Evolutionary conservation across 495 filamentous ascomycete species (phyloP).

Genomic region (Lichina pygmaea): DNA sequence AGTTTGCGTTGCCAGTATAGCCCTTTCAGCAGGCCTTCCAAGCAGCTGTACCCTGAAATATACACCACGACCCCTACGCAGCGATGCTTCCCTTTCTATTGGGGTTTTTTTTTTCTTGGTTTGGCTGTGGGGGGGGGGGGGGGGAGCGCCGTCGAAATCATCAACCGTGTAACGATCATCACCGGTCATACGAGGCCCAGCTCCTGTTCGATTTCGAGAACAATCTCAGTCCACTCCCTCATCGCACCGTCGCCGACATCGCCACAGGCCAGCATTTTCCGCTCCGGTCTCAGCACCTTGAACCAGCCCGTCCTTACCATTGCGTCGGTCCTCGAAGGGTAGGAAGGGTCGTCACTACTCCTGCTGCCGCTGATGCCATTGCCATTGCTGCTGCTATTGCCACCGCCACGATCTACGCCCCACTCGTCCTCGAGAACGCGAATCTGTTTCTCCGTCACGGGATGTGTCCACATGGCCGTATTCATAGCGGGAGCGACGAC

Average conservation of each 20-base stretch:
- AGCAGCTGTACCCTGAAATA: too few relatives aligned
- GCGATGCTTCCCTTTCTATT: too few relatives aligned
- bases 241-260: conserved; percentile 53
- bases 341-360: too few relatives aligned
- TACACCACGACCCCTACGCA: too few relatives aligned
- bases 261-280: conserved; percentile 60
- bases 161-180: too few relatives aligned
- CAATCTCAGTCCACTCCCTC: conserved; percentile 50
- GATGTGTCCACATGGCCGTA: conserved; percentile 75
- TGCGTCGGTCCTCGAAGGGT: conserved; percentile 1
- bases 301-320: conserved; percentile 32
- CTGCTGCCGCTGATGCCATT: too few relatives aligned
- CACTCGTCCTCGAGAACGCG: conserved; percentile 44
- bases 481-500: conserved; percentile 61
- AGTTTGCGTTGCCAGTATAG: too few relatives aligned
- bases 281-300: conserved; percentile 36
- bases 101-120: too few relatives aligned
- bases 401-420: conserved; percentile 18
- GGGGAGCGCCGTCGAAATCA: too few relatives aligned
- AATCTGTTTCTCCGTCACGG: conserved; percentile 47
- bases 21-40: too few relatives aligned
- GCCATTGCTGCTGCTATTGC: too few relatives aligned
- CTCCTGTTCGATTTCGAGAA: conserved; percentile 25
- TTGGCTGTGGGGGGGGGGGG: too few relatives aligned
- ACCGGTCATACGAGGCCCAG: conserved; percentile 9